phyloP scores from a whole-genome alignment of 371 early-diverging fungal genomes.

The Mucor mucedo region DNA sequence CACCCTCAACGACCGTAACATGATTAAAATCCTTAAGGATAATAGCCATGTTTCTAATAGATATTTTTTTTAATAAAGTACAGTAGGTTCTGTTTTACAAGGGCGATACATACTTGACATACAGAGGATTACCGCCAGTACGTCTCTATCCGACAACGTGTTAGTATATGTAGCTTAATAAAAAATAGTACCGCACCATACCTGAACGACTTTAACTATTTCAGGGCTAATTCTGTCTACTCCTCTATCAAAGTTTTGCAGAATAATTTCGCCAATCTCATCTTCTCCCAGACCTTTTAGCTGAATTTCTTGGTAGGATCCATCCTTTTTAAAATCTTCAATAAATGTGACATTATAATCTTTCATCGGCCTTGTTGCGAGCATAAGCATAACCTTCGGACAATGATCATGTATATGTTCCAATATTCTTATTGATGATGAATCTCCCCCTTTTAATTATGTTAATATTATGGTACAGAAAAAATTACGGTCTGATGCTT shows the following conservation, averaged over 20 bases:
- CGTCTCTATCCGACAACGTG: constrained; percentile 33
- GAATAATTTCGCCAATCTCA: constrained; percentile 56
- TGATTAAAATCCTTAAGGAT: constrained; percentile 61
- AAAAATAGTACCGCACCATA: neutral
- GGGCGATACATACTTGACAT: constrained; percentile 51
- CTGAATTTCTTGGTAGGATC: constrained; percentile 43
- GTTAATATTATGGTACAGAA: constrained; percentile 2
- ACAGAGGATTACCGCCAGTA: constrained; percentile 64
- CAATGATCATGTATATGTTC: constrained; percentile 57
- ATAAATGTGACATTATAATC: constrained; percentile 52
- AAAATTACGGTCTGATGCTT: constrained; percentile 27
- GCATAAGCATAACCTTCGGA: constrained; percentile 41
- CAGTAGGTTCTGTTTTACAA: neutral
- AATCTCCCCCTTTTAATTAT: constrained; percentile 54
- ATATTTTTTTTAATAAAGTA: neutral
- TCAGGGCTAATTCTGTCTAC: constrained; percentile 53
- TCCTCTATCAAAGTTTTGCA: constrained; percentile 51
- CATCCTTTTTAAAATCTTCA: constrained; percentile 34
- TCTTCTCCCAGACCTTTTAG: constrained; percentile 52
- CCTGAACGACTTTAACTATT: constrained; percentile 54
- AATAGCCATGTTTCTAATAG: constrained; percentile 51
- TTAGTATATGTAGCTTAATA: neutral
- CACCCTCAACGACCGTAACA: constrained; percentile 59
- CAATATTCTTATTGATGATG: constrained; percentile 45
- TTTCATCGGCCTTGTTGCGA: constrained; percentile 58